Percentiles rank a stretch among this genome's conserved stretches.
Evolutionary conservation across 345 rosid species (phyloP).

Genomic region (Cardamine occulta): DNA sequence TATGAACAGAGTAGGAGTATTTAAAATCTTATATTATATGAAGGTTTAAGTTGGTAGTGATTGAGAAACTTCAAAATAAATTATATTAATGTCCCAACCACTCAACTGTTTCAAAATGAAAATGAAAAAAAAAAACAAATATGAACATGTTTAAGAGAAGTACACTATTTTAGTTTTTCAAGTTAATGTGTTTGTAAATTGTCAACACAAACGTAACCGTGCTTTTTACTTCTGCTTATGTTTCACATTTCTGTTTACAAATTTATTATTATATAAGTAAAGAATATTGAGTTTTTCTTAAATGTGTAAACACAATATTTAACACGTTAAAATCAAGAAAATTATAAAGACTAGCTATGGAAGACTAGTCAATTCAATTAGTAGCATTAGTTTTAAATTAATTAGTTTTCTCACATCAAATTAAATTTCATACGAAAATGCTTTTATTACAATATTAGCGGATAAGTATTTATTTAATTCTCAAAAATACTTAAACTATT

Average conservation of each 20-base stretch:
- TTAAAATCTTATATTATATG: neutral
- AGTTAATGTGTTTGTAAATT: neutral
- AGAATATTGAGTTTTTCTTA: neutral
- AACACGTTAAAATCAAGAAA: neutral
- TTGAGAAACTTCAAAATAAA: neutral
- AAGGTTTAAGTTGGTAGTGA: neutral
- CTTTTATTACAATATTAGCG: too few relatives aligned
- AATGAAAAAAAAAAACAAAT: neutral
- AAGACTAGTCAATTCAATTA: too few relatives aligned
- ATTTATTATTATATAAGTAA: neutral
- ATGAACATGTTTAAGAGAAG: constrained; percentile 1
- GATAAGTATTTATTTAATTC: too few relatives aligned
- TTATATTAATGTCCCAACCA: neutral
- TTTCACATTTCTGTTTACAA: constrained; percentile 8
- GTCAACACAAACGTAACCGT: constrained; percentile 20
- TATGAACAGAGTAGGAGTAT: neutral
- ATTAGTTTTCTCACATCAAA: too few relatives aligned
- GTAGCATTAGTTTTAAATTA: too few relatives aligned
- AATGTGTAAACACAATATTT: neutral
- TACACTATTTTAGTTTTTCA: constrained; percentile 3
- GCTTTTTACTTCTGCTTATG: constrained; percentile 23
- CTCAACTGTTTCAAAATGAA: neutral
- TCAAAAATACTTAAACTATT: too few relatives aligned
- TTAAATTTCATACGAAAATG: too few relatives aligned
- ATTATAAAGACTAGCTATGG: too few relatives aligned